Evolutionary conservation across 2,329 filamentous ascomycete genomes (phyloP), one percentile per base, ranked within the genome.

Genomic region (Penicillium sp.): DNA sequence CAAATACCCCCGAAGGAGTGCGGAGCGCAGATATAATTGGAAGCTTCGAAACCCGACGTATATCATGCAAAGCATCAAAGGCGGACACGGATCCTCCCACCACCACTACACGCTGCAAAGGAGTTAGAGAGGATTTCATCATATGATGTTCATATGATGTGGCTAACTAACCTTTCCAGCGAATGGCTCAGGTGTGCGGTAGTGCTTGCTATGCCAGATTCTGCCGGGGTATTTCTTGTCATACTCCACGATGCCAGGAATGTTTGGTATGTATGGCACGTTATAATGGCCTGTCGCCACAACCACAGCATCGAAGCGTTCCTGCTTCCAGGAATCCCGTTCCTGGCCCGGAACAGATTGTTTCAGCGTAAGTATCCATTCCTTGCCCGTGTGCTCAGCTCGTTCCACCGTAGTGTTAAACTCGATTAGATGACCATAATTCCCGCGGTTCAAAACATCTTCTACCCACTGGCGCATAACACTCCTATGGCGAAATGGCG

Each of bases 241-340:
- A 20, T 65, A 72, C 14, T 67, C 66, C 3, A 56, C 40, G 0
- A 78, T 57, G 0, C 75, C 75, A 0, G 64, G 56, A 7, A 78
- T 70, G 0, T 66, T 59, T 0, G 75, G 75, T 4, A 77, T 63
- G 47, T 65, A 69, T 0, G 75, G 75, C 2, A 77, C 63, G 40
- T 68, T 69, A 56, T 75, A 77, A 58, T 78, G 74, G 0, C 76
- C 76, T 0, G 65, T 71, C 0, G 76, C 75, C 33, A 77, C 71
- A 14, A 77, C 64, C 0, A 78, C 54, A 0, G 74, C 75, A 60
- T 78, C 74, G 21, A 76, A 77, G 0, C 58, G 60, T 59, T 77
- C 70, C 21, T 66, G 59, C 74, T 71, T 73, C 72, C 72, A 74
- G 60, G 68, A 64, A 49, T 72, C 66, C 9, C 53, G 60, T 1